Evolutionary conservation across 108 stramenopile species (phyloP).

Genomic region (Pseudonitzschia delicatissima): DNA sequence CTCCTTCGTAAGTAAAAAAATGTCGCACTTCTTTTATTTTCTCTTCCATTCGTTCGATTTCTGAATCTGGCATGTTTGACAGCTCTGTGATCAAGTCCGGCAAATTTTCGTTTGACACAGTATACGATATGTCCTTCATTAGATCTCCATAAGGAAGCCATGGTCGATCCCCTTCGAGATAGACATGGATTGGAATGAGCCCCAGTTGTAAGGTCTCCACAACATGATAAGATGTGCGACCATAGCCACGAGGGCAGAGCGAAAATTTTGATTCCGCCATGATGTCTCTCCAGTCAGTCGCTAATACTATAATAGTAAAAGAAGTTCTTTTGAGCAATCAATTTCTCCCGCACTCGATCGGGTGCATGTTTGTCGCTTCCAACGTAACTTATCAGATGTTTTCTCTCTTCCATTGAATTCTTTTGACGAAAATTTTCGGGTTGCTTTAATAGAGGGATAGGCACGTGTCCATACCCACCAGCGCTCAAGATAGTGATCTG

Average conservation of each 20-base stretch:
- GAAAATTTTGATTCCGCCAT: constrained; percentile 10
- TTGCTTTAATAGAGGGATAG: constrained; percentile 8
- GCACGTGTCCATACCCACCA: constrained; percentile 13
- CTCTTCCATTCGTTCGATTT: constrained; percentile 2
- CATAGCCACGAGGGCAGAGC: constrained; percentile 10
- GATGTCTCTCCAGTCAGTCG: neutral
- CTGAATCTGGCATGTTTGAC: neutral
- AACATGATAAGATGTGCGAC: constrained; percentile 11
- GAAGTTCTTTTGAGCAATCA: neutral
- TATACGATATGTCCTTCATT: neutral
- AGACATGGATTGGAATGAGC: constrained; percentile 4
- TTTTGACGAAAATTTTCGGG: neutral
- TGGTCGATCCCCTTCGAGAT: constrained; percentile 2
- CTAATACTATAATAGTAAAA: neutral
- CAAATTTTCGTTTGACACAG: neutral
- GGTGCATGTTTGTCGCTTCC: constrained; percentile 11
- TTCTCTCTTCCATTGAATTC: neutral
- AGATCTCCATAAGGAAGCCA: constrained; percentile 13
- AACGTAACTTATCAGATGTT: neutral
- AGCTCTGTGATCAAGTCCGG: neutral
- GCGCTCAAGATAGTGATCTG: constrained; percentile 5
- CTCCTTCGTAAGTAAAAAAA: constrained; percentile 9
- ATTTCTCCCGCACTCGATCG: neutral
- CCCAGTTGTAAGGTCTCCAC: constrained; percentile 12
- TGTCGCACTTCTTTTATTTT: neutral